phyloP scores from a whole-genome alignment of 176 grass and related monocot species.

The Urochloa ruziziensis region DNA sequence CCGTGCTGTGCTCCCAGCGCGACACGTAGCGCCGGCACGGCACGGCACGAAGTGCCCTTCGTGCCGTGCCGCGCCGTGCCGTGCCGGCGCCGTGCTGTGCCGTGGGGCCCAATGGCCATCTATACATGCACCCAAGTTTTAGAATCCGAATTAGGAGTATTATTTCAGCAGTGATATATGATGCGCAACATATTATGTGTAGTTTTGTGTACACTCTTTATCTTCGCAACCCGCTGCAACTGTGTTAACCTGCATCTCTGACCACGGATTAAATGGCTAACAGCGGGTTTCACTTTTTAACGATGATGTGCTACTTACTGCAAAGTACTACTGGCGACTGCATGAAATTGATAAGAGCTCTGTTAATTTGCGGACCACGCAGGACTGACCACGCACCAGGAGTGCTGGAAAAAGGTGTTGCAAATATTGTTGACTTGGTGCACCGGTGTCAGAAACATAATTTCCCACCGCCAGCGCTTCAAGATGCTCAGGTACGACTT shows the following conservation, averaged over 20 bases:
- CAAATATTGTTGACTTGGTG: constrained; percentile 32
- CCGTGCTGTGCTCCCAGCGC: no score
- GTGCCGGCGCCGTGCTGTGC: no score
- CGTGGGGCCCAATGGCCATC: no score
- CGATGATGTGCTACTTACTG: background rate
- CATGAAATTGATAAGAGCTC: constrained; percentile 11
- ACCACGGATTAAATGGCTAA: background rate
- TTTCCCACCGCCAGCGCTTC: constrained; percentile 14
- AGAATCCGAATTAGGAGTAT: background rate
- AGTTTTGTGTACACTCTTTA: background rate
- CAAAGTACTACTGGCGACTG: background rate
- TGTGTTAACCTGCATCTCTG: constrained; percentile 16
- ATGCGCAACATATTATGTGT: no score
- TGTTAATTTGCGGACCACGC: constrained; percentile 35
- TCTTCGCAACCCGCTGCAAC: background rate
- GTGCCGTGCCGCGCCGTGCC: no score
- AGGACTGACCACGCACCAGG: constrained; percentile 23
- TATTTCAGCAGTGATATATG: no score
- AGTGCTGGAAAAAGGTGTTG: constrained; percentile 18
- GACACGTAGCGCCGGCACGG: no score
- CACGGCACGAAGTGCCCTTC: no score
- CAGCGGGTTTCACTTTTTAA: background rate
- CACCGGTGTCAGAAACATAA: constrained; percentile 32
- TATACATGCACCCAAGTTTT: background rate
- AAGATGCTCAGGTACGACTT: constrained; percentile 45